A percentile compares a stretch with the other conserved stretches of the same genome.
Conservation (phyloP, 2,329 filamentous ascomycete genomes). For the Fusarium pininemorale region DNA sequence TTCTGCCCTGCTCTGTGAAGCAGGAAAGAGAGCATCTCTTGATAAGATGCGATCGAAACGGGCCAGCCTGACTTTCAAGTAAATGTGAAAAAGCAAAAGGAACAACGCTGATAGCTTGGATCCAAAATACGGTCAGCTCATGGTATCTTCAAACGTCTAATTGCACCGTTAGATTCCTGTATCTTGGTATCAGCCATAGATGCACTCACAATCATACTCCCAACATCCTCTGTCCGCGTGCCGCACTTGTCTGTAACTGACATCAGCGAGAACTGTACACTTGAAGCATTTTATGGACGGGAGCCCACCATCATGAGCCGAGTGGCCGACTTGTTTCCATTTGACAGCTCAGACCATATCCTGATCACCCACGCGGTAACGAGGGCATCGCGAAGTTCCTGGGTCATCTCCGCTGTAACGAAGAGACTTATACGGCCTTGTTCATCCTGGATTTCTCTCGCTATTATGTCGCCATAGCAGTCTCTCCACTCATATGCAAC, state of each 20-base stretch:
- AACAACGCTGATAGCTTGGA: background rate
- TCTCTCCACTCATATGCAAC: constrained; percentile 49
- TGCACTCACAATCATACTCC: background rate
- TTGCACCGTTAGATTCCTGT: background rate
- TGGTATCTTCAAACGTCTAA: background rate
- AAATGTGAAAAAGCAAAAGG: background rate
- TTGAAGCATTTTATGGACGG: background rate
- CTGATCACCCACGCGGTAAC: constrained; percentile 49
- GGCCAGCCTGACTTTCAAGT: background rate
- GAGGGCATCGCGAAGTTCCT: constrained; percentile 46
- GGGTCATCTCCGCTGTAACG: constrained; percentile 44
- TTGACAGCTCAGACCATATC: constrained; percentile 47
- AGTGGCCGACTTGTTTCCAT: constrained; percentile 43
- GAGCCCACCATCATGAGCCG: constrained; percentile 29
- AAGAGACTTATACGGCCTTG: constrained; percentile 44
- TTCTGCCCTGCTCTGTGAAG: background rate
- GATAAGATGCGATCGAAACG: background rate
- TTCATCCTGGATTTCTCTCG: constrained; percentile 45
- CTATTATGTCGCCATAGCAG: constrained; percentile 40
- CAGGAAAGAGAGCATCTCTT: background rate
- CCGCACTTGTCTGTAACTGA: constrained; percentile 17
- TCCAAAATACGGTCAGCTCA: background rate
- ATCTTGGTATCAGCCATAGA: background rate
- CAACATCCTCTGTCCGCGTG: constrained; percentile 12
- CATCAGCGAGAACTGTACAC: constrained; percentile 18